phyloP scores from a whole-genome alignment of 345 rosid genomes.

The Dipteronia sinensis region DNA sequence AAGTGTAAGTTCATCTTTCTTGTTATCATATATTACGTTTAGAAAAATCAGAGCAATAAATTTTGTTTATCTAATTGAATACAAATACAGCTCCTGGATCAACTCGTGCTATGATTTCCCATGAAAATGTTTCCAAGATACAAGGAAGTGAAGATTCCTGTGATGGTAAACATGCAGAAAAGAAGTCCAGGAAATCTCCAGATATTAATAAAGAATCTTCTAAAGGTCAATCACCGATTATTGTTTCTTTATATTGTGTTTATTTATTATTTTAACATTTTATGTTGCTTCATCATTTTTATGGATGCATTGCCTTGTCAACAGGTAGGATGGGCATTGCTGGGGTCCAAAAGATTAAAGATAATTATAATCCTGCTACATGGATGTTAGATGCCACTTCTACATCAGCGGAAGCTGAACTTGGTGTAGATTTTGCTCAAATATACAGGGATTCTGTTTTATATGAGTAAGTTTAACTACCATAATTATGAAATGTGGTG shows the following conservation, averaged over 20 bases:
- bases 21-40: neutral
- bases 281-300: neutral
- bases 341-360: no score
- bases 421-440: slow-evolving; percentile 55
- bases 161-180: slow-evolving; percentile 5
- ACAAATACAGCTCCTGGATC: slow-evolving; percentile 63
- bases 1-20: slow-evolving; percentile 48
- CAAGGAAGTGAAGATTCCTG: slow-evolving; percentile 43
- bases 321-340: slow-evolving; percentile 48
- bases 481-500: no score
- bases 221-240: slow-evolving; percentile 21
- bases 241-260: neutral
- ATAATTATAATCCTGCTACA: no score
- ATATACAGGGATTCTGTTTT: slow-evolving; percentile 49
- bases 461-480: slow-evolving; percentile 40
- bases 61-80: neutral
- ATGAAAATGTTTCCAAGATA: slow-evolving; percentile 50
- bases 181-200: slow-evolving; percentile 10
- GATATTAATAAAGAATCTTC: neutral
- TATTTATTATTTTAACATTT: neutral
- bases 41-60: neutral
- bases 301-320: neutral
- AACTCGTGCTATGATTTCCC: slow-evolving; percentile 67
- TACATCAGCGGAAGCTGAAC: slow-evolving; percentile 47
- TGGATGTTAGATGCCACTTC: no score